Conservation (phyloP, 2,329 filamentous ascomycete genomes). For the Apiospora koreana region DNA sequence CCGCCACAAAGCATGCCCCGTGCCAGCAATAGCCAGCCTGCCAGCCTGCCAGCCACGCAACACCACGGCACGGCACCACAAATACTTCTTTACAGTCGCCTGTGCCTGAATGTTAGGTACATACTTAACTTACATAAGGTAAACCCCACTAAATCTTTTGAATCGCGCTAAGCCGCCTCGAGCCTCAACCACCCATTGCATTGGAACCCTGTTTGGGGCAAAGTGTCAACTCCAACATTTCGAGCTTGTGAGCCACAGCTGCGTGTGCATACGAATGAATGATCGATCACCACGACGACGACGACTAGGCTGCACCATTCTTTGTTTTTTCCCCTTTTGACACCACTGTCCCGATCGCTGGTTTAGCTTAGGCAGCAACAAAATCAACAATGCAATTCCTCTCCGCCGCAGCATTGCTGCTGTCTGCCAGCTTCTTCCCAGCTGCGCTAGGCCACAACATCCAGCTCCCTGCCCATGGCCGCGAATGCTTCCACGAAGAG, state of each 20-base stretch:
- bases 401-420: conserved; percentile 47
- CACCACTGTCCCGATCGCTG: background rate
- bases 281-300: background rate
- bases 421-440: conserved; percentile 49
- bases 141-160: background rate
- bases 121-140: background rate
- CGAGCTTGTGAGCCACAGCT: conserved; percentile 6
- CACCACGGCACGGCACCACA: background rate
- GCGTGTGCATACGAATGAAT: background rate
- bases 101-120: too few relatives aligned
- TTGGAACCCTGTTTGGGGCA: conserved; percentile 10
- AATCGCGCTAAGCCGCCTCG: conserved; percentile 12
- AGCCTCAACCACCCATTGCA: conserved; percentile 3
- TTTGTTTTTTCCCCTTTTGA: background rate
- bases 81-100: background rate
- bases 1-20: background rate
- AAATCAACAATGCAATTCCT: conserved; percentile 43
- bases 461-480: conserved; percentile 85
- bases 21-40: too few relatives aligned
- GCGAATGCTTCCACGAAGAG: conserved; percentile 96
- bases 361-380: conserved; percentile 14
- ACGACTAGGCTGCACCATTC: conserved; percentile 1
- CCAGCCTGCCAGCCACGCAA: background rate
- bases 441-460: conserved; percentile 85
- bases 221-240: conserved; percentile 18